Evolutionary conservation across 371 early-diverging fungal genomes (phyloP), one percentile per base, ranked within the genome.

Genomic region (Conidiobolus incongruus): DNA sequence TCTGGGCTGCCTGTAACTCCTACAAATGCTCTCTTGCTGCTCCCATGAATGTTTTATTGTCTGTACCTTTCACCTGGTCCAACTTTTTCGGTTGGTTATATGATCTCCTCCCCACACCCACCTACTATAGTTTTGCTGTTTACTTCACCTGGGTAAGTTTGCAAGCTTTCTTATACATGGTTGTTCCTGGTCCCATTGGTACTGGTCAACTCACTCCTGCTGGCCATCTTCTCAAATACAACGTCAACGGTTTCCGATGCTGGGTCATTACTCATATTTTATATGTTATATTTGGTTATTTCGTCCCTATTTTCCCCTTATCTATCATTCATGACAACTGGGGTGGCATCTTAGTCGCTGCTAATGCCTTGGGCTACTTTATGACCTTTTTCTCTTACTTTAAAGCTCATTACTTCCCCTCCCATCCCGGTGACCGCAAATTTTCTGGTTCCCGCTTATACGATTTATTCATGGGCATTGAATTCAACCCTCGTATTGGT

Each of bases 181-280:
- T 59, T 47, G 50, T 81, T 23, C 83, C 83, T 15, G 66, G 62
- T 29, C 52, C 56, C 37, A 70, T 76, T 29, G 83, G 80, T 17
- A 68, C 68, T 49, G 82, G 82, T 17, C 83, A 82, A 58, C 61
- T 53, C 23, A 82, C 83, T 20, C 83, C 83, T n/a, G 83, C 81
- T 17, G 82, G 82, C 12, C 60, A 71, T 58, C 50, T 66, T 24
- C 59, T 82, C n/a, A 20, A 22, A 23, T 34, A 35, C 11, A 35
- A 68, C 64, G 76, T 81, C 47, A 83, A 83, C 57, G 84, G 84
- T 4, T 55, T 81, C 33, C 49, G 59, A 20, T 75, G 71, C 20
- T 83, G 81, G 81, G 19, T 65, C 41, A 58, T 81, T 28, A 77
- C 81, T 2, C 81, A 83, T 54, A 56, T 58, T 15, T 55, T 78